Conservation (phyloP, 2,329 filamentous ascomycete genomes). For the Decorospora gaudefroyi region DNA sequence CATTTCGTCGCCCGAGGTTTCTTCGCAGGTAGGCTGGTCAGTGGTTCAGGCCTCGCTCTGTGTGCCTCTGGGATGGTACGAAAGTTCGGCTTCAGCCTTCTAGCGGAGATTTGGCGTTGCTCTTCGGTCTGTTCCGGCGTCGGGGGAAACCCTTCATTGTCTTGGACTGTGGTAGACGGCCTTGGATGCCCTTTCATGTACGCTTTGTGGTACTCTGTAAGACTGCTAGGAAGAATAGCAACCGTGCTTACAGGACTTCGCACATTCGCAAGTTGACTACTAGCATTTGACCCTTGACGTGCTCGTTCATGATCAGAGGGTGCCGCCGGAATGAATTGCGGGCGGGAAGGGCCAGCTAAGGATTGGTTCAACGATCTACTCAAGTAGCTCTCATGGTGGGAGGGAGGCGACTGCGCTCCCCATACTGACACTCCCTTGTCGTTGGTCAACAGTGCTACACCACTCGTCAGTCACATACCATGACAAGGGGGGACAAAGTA, state of each 20-base stretch:
- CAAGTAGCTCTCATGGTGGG: conserved; percentile 50
- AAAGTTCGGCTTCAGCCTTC: conserved; percentile 83
- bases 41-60: conserved; percentile 57
- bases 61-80: conserved; percentile 66
- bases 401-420: conserved; percentile 62
- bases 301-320: conserved; percentile 47
- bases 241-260: conserved; percentile 71
- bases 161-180: conserved; percentile 26
- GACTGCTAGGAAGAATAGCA: conserved; percentile 85
- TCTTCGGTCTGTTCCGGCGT: conserved; percentile 49
- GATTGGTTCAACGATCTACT: conserved; percentile 41
- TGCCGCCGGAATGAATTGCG: conserved; percentile 35
- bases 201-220: conserved; percentile 88
- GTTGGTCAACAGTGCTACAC: conserved; percentile 59
- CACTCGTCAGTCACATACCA: conserved; percentile 20
- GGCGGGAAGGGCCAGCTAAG: conserved; percentile 40
- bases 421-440: conserved; percentile 55
- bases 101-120: conserved; percentile 79
- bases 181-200: conserved; percentile 73
- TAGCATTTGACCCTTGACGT: conserved; percentile 53
- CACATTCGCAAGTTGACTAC: conserved; percentile 45
- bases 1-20: conserved; percentile 83
- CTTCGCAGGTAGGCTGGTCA: conserved; percentile 64
- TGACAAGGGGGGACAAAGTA: not conserved
- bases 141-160: conserved; percentile 47